Conservation (phyloP, 2,329 filamentous ascomycete species). For the Neofusicoccum parvum region DNA sequence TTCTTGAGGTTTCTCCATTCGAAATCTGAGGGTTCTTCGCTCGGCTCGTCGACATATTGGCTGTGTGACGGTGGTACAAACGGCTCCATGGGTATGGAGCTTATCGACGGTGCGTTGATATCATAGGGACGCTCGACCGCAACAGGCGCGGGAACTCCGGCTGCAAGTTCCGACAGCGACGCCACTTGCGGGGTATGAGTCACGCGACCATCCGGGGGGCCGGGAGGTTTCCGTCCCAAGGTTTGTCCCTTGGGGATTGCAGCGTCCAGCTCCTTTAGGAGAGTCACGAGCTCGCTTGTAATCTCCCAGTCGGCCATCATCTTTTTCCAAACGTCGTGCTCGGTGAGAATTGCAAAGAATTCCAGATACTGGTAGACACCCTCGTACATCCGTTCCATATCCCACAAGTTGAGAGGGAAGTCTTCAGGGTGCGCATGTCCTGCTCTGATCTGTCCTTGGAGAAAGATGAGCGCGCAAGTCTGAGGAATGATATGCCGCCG, state of each 20-base stretch:
- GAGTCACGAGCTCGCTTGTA: conserved; percentile 81
- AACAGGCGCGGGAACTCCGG: conserved; percentile 35
- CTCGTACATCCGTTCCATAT: conserved; percentile 96
- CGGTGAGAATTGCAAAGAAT: conserved; percentile 86
- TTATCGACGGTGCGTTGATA: conserved; percentile 40
- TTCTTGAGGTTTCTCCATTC: conserved; percentile 87
- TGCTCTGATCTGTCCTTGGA: conserved; percentile 86
- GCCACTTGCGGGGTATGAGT: conserved; percentile 36
- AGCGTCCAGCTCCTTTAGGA: conserved; percentile 84
- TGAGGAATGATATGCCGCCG: conserved; percentile 90
- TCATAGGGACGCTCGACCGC: conserved; percentile 70
- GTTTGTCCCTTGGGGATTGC: conserved; percentile 71
- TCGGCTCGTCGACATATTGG: conserved; percentile 50
- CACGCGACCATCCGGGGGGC: conserved; percentile 27
- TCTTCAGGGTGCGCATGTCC: conserved; percentile 76
- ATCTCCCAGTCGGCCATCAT: conserved; percentile 92
- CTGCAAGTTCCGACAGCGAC: conserved; percentile 32
- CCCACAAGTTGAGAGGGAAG: conserved; percentile 93
- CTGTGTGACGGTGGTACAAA: conserved; percentile 44
- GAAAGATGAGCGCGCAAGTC: conserved; percentile 89
- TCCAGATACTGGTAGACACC: conserved; percentile 93
- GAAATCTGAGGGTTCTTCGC: conserved; percentile 65
- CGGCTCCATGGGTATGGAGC: conserved; percentile 45
- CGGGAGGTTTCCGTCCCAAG: conserved; percentile 61
- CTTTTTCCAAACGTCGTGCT: conserved; percentile 78